Evolutionary conservation across 148 eudicot species (phyloP), one percentile per base, ranked within the genome.

Genomic region (Rhododendron henanense): DNA sequence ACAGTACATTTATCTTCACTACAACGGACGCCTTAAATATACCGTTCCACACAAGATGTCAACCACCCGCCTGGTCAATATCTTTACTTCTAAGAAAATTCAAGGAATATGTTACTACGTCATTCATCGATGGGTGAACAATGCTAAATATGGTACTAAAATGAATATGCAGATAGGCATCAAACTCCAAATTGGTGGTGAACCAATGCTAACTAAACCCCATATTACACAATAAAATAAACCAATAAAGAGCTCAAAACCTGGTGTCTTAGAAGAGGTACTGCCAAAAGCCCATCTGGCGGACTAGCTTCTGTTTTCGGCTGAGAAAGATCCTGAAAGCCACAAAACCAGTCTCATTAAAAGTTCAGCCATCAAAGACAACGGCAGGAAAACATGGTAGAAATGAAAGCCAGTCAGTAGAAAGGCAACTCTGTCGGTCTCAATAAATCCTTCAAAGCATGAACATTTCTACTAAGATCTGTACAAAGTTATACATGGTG

Each of bases 231-330:
- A 67, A 23, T 10, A 51, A 84, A 69, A 73, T 44, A 44, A 71
- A 55, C 2, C 15, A 77, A 84, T 19, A 63, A 79, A 84, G 55
- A 78, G 67, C 41, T 50, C 45, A 85, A 74, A 83, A 96, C 99
- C 99, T 96, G 99, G 84, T 97, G 99, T 88, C 92, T 93, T 79
- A 97, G 79, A 84, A 97, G 96, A 65, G 98, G 90, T 65, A 95
- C 95, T 67, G 93, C 87, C 92, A 97, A 79, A 69, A 86, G 50
- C 28, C 96, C 95, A 81, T 95, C 96, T 47, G 98, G 98, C 45
- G 96, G 96, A 83, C 86, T 83, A 85, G 94, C 94, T 91, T 97
- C 99, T 57, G 92, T 86, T 86, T 87, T 93, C 61, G 95, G 94
- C 89, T 94, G 98, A n/a, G 93, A 91, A 51, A 97, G 95, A 93